Base-by-base conservation (phyloP, 2,329 filamentous ascomycete species). In the Basipetospora chlamydospora region DNA sequence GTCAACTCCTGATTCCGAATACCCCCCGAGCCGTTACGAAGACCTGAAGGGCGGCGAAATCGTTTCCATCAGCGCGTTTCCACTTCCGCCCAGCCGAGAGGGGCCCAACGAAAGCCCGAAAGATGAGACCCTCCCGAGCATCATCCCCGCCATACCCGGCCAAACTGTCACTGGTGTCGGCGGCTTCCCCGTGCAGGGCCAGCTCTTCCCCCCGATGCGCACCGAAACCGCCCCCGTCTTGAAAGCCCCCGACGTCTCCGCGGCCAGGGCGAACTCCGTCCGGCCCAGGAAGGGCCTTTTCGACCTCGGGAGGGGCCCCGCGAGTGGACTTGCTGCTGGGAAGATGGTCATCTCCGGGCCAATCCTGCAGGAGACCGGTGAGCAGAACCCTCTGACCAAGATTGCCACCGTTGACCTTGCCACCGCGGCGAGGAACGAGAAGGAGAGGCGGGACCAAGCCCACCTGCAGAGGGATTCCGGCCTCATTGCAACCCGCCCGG, bases 291-390 rank as follows among this genome's bases (percentile, higher is more conserved):
- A 56, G 22, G 23, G 29, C 12, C 26, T 38, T 13, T 38, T 38
- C 18, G 23, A 25, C 22, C 25, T 35, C 15, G 22, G 22, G 12
- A 37, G 20, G 23, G 29, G 36, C 7, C 22, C 36, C 15, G 21
- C 16, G 11, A 28, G 28, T 16, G 35, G 26, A 4, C 18, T 16
- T 17, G 30, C 35, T 3, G 49, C 48, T 5, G 57, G 56, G 6
- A 68, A 61, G 39, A 43, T 66, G 13, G 46, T 48, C 4, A 73
- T 73, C 23, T 72, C 68, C 9, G 55, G 58, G 10, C 69, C 70
- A 1, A 58, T 73, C 25, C 44, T 68, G 10, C 51, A 57, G 41
- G 48, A 57, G 13, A 10, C 20, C 13, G 50, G 47, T 16, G 55
- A 53, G 17, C 44, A 50, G 15, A 65, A 59, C 37, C 58, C 66